These are phyloP conservation scores for Cladosporium sp. DNA, from an alignment of 2,329 filamentous ascomycete species.

Conservation along the genomic window DNA sequence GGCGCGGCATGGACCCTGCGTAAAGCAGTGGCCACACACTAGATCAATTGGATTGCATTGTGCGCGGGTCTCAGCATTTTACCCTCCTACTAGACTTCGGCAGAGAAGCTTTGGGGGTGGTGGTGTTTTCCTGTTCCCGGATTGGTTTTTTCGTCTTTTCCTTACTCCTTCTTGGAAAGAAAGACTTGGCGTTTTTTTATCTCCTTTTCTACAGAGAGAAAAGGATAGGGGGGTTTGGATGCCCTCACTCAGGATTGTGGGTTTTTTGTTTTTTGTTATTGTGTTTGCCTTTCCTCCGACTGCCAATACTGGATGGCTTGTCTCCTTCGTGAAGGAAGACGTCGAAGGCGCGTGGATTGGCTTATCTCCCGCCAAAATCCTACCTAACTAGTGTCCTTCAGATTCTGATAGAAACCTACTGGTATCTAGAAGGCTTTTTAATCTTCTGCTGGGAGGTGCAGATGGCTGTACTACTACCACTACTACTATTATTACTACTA, in stretches of 20 bases:
- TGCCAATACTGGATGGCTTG: not conserved
- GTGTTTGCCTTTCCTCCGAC: not conserved
- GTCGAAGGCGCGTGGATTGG: too few species aligned
- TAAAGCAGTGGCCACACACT: constrained; percentile 10
- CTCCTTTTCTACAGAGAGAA: not conserved
- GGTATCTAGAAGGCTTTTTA: not conserved
- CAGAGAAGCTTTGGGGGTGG: not conserved
- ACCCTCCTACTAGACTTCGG: not conserved
- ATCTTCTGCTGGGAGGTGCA: not conserved
- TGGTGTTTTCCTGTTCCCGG: not conserved
- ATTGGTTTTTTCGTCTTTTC: not conserved
- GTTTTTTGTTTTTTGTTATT: not conserved
- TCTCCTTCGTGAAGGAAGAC: not conserved
- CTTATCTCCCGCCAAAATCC: not conserved
- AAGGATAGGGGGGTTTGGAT: not conserved
- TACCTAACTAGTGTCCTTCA: not conserved
- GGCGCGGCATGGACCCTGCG: constrained; percentile 10
- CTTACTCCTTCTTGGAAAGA: not conserved
- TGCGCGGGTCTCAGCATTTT: not conserved
- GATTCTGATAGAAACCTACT: not conserved
- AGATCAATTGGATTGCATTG: not conserved
- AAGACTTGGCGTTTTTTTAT: not conserved
- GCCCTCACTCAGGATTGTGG: not conserved
- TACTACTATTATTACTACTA: not conserved
- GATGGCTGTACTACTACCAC: not conserved